These are phyloP conservation scores for Hapsidospora chrysogenum DNA, from an alignment of 495 filamentous ascomycete genomes.

Conservation along the genomic window DNA sequence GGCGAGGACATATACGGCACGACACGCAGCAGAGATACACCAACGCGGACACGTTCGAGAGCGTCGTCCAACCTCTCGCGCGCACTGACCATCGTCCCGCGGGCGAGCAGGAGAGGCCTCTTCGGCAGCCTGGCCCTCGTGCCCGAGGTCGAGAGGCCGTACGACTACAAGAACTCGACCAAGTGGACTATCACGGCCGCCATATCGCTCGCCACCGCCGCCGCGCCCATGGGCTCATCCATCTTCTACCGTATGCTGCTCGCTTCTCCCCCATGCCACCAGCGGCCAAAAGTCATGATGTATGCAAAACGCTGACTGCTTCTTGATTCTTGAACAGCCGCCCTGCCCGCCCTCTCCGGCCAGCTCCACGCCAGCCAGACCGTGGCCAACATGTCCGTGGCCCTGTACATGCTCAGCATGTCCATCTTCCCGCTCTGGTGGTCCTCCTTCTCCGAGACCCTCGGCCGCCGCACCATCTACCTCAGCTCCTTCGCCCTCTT, in stretches of 20 bases:
- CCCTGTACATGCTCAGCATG: slow-evolving; percentile 83
- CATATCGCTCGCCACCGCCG: slow-evolving; percentile 57
- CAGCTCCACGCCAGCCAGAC: slow-evolving; percentile 51
- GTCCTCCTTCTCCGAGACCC: slow-evolving; percentile 74
- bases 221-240: slow-evolving; percentile 70
- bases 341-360: slow-evolving; percentile 48
- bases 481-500: slow-evolving; percentile 68
- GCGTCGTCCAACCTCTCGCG: slow-evolving; percentile 21
- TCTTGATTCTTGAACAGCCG: slow-evolving; percentile 37
- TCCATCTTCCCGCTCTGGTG: slow-evolving; percentile 88
- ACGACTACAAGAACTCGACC: slow-evolving; percentile 47
- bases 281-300: too few species aligned
- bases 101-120: slow-evolving; percentile 54
- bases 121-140: slow-evolving; percentile 56
- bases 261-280: too few species aligned
- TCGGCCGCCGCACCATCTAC: slow-evolving; percentile 77
- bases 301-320: slow-evolving; percentile 5
- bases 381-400: slow-evolving; percentile 66
- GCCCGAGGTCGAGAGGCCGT: slow-evolving; percentile 67
- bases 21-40: neutral
- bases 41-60: slow-evolving; percentile 9
- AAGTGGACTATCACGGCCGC: slow-evolving; percentile 83
- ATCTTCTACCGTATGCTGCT: slow-evolving; percentile 62
- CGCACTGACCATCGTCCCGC: slow-evolving; percentile 38
- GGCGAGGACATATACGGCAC: neutral